Conservation (phyloP, 78 protist genomes). For the Chrysochromulina tobinii region DNA sequence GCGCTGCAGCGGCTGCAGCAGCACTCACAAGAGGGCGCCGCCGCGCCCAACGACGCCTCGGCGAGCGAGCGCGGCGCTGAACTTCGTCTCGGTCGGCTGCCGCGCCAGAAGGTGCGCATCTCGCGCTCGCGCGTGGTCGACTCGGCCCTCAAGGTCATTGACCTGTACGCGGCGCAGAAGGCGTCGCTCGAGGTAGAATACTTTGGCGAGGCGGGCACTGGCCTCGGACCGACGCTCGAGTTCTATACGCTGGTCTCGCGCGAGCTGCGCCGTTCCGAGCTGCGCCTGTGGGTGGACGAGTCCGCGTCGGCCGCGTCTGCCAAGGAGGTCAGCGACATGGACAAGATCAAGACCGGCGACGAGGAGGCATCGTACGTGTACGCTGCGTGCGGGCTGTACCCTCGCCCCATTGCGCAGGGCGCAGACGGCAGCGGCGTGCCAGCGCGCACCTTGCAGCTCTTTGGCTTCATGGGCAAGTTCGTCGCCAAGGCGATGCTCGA, state of each 20-base stretch:
- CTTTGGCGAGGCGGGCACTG: conserved; percentile 74
- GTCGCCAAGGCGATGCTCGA: conserved; percentile 74
- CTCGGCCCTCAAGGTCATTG: conserved; percentile 50
- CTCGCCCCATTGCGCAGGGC: conserved; percentile 33
- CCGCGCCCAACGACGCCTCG: not conserved
- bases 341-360: not conserved
- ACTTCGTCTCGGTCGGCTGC: conserved; percentile 66
- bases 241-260: conserved; percentile 65
- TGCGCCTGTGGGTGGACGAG: conserved; percentile 51
- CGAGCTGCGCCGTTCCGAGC: conserved; percentile 39
- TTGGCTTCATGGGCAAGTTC: conserved; percentile 48
- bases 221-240: conserved; percentile 89
- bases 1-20: conserved; percentile 63
- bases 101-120: conserved; percentile 75
- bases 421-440: not conserved
- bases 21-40: not conserved
- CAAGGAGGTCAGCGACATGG: no score
- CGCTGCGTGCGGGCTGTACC: conserved; percentile 52
- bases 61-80: not conserved
- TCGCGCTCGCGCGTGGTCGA: conserved; percentile 39
- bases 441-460: not conserved
- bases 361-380: conserved; percentile 14
- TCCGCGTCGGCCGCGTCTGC: no score
- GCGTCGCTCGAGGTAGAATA: conserved; percentile 74
- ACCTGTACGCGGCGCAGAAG: conserved; percentile 9